These are phyloP conservation scores for Sideroxylon spinosum DNA, from an alignment of 179 eudicot species.

Conservation along the genomic window DNA sequence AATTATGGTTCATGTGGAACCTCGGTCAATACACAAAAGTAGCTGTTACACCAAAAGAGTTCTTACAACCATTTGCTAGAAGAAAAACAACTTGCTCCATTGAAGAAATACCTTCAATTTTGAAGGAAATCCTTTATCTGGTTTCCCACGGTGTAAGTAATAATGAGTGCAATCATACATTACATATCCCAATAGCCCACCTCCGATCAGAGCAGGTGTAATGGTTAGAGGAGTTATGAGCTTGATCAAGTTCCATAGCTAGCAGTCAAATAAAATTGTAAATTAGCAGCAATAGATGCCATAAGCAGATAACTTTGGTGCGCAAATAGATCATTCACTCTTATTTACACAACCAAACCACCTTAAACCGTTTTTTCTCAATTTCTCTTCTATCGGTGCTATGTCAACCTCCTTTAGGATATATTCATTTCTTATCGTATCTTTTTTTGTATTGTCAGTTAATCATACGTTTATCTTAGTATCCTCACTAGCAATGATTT, in stretches of 20 bases:
- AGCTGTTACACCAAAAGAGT: too few relatives aligned
- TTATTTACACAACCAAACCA: too few relatives aligned
- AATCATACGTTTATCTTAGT: too few relatives aligned
- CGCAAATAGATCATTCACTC: not conserved
- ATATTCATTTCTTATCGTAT: too few relatives aligned
- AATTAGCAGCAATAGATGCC: not conserved
- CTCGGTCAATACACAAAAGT: constrained; percentile 36
- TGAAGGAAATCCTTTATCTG: constrained; percentile 34
- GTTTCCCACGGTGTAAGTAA: constrained; percentile 69
- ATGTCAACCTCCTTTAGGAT: too few relatives aligned
- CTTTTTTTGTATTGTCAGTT: too few relatives aligned
- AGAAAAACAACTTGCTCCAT: not conserved
- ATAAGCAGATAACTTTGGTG: not conserved
- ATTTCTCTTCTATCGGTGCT: too few relatives aligned
- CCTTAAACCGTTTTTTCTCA: too few relatives aligned
- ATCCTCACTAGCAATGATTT: too few relatives aligned
- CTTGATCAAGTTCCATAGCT: constrained; percentile 54
- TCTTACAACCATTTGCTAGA: not conserved
- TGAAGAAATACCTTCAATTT: constrained; percentile 45
- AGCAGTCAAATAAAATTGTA: constrained; percentile 8
- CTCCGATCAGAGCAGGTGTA: constrained; percentile 63
- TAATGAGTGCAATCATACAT: constrained; percentile 74
- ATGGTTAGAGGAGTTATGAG: constrained; percentile 34
- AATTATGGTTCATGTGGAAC: constrained; percentile 95
- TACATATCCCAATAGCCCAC: constrained; percentile 61